A percentile compares a stretch with the other conserved stretches of the same genome.
Conservation (phyloP, 495 filamentous ascomycete species). For the Lepidopterella palustris region DNA sequence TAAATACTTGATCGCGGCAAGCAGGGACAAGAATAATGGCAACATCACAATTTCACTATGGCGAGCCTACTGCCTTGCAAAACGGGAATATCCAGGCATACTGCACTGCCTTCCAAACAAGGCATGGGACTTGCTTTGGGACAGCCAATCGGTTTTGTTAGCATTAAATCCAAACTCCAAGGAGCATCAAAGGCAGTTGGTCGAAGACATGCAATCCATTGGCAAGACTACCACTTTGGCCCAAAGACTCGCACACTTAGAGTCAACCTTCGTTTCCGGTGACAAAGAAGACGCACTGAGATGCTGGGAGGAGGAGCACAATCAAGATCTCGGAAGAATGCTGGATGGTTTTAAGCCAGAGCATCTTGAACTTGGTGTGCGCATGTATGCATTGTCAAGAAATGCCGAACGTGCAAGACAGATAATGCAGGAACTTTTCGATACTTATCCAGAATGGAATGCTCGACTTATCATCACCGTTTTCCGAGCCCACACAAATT, state of each 20-base stretch:
- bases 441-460: conserved; percentile 10
- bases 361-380: conserved; percentile 18
- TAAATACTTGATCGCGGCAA: not conserved
- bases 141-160: not conserved
- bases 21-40: not conserved
- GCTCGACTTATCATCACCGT: conserved; percentile 13
- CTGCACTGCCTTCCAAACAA: conserved; percentile 5
- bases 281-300: conserved; percentile 12
- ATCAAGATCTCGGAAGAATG: not conserved
- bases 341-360: conserved; percentile 1
- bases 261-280: conserved; percentile 11
- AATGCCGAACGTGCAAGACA: conserved; percentile 15
- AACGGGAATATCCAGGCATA: not conserved
- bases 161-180: not conserved
- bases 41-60: conserved; percentile 1
- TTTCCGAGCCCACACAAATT: conserved; percentile 13
- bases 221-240: conserved; percentile 9
- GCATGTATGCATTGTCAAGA: conserved; percentile 17
- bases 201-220: conserved; percentile 15
- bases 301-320: conserved; percentile 20
- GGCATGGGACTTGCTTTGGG: conserved; percentile 21
- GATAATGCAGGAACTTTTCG: conserved; percentile 19
- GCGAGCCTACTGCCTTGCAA: conserved; percentile 16
- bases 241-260: conserved; percentile 6
- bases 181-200: conserved; percentile 5